Evolutionary conservation across 345 rosid genomes (phyloP), one percentile per base, ranked within the genome.

Genomic region (Microcos paniculata): DNA sequence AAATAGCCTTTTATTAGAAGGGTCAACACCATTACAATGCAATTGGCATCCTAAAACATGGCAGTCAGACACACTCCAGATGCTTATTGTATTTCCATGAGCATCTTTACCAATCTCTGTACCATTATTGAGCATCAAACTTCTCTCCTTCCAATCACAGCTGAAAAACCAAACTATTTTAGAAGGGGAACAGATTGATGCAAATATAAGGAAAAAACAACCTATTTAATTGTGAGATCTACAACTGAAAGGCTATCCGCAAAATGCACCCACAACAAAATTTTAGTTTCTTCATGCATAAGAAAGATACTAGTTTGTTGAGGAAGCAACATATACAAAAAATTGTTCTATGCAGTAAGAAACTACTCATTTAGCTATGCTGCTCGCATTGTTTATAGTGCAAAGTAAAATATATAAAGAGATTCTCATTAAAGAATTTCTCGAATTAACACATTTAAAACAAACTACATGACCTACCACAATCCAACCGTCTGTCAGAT

Each of bases 101-200:
- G 56, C 73, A 71, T 77, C 64, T 59, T 71, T 80, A 13, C 84
- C 72, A 77, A 80, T 71, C 73, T 69, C 78, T 73, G 79, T 81
- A 63, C 82, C 82, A 70, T 82, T 71, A 62, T 76, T 82, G 76
- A 87, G 85, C 80, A 93, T 75, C 52, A 84, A 76, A 56, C 73
- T 83, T 82, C 99, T 85, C 84, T 84, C 84, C 58, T 43, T 79
- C 99, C 99, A 96, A 83, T 96, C 93, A 81, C 94, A 90, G 82
- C 99, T 96, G 96, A 87, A 86, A 70, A 84, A 67, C 4, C 56
- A 46, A 63, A 80, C 64, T 43, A 64, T 59, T 74, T 84, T 70
- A 80, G 76, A 72, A 61, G 57, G 13, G 51, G 23, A 80, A 75
- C 58, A 40, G 13, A 76, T 40, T 35, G 52, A 45, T 49, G 74